Evolutionary conservation across 495 filamentous ascomycete species (phyloP).

Genomic region (Peziza echinospora): DNA sequence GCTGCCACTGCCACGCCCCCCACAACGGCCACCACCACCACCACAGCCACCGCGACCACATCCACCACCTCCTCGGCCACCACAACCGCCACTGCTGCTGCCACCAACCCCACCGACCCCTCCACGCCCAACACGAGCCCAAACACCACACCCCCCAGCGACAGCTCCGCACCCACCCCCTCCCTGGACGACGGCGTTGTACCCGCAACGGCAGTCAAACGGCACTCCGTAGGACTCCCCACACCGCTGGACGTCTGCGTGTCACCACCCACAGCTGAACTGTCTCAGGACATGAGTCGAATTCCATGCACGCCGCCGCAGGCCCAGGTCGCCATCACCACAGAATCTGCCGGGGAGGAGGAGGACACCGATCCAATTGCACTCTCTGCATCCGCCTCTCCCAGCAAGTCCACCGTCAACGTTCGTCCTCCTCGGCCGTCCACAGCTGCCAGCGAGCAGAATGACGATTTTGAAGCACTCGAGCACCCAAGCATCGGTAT

Average conservation of each 20-base stretch:
- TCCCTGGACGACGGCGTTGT: too few relatives aligned
- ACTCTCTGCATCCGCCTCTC: not conserved
- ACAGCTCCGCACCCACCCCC: too few relatives aligned
- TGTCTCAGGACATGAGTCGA: not conserved
- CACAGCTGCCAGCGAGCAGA: not conserved
- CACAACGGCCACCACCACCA: not conserved
- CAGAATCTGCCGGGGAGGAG: not conserved
- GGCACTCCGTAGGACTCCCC: too few relatives aligned
- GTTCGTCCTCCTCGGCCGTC: not conserved
- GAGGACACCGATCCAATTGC: too few relatives aligned
- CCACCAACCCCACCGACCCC: not conserved
- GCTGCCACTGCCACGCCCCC: not conserved
- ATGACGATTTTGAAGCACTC: too few relatives aligned
- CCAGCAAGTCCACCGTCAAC: not conserved
- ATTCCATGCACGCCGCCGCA: not conserved
- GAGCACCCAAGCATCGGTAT: too few relatives aligned
- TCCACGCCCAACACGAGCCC: not conserved
- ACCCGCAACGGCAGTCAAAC: too few relatives aligned
- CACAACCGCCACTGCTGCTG: not conserved
- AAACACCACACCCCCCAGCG: too few relatives aligned
- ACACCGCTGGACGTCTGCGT: not conserved
- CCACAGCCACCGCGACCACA: not conserved
- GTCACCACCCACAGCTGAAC: too few relatives aligned
- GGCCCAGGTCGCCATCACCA: not conserved
- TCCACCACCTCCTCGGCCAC: not conserved